Percentiles rank a stretch among this genome's conserved stretches.
Evolutionary conservation across 306 rosid genomes (phyloP).

Genomic region (Cicer pinnatifidum): DNA sequence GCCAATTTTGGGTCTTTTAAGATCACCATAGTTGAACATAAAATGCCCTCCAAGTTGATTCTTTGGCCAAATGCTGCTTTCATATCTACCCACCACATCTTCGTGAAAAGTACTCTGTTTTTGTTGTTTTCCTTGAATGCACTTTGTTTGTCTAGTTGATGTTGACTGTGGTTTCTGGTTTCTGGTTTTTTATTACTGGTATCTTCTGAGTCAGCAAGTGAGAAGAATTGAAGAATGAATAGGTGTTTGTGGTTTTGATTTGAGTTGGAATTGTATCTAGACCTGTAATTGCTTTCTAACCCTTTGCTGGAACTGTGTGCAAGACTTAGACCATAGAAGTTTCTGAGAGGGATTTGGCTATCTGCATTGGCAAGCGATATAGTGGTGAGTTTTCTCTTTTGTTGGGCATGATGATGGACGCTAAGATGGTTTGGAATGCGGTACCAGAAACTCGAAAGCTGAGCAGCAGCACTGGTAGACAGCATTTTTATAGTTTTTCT

Average conservation of each 20-base stretch:
- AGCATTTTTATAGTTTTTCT: constrained; percentile 58
- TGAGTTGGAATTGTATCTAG: constrained; percentile 47
- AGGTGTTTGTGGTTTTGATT: constrained; percentile 48
- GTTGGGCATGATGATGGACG: constrained; percentile 48
- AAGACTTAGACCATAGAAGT: constrained; percentile 44
- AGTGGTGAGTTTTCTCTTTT: constrained; percentile 43
- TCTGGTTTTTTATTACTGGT: constrained; percentile 45
- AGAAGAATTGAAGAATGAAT: constrained; percentile 51
- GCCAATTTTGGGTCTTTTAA: constrained; percentile 74
- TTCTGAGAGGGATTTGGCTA: constrained; percentile 42
- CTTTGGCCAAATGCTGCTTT: constrained; percentile 96
- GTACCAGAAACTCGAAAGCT: constrained; percentile 58
- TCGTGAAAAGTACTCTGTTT: constrained; percentile 49
- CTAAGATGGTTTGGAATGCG: constrained; percentile 48
- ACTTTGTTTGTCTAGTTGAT: constrained; percentile 44
- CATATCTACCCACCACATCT: constrained; percentile 86
- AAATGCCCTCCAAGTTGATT: constrained; percentile 71
- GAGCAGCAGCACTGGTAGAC: constrained; percentile 51
- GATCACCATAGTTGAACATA: constrained; percentile 60
- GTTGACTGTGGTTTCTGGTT: constrained; percentile 37
- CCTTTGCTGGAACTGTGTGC: constrained; percentile 53
- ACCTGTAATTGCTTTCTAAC: constrained; percentile 32
- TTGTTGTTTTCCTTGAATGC: constrained; percentile 41
- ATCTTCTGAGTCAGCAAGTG: constrained; percentile 41
- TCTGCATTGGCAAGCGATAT: constrained; percentile 54